Evolutionary conservation across 805 yeast genomes (phyloP).

Genomic region (Jamesozyma lodderae): DNA sequence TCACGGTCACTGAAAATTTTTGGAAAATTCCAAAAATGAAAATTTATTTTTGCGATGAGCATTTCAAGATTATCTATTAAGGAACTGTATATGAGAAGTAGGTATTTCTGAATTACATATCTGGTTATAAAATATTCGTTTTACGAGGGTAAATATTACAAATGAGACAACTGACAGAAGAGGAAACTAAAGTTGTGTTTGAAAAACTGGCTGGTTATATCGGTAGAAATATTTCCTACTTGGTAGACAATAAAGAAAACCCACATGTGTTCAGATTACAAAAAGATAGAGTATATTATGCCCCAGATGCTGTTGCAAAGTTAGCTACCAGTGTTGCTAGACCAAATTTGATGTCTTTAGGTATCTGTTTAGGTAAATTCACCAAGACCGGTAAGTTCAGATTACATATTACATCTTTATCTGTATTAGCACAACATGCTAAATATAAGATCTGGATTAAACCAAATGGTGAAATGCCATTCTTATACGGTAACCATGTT

Average conservation of each 20-base stretch:
- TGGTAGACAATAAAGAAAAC: conserved; percentile 69
- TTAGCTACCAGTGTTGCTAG: conserved; percentile 88
- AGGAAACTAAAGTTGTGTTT: conserved; percentile 90
- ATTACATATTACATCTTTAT: conserved; percentile 85
- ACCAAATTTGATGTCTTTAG: conserved; percentile 82
- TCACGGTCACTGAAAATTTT: too few species aligned
- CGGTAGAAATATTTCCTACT: conserved; percentile 85
- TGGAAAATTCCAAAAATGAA: neutral
- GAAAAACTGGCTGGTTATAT: conserved; percentile 94
- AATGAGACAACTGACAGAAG: conserved; percentile 95
- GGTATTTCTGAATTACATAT: too few species aligned
- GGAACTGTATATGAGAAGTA: too few species aligned
- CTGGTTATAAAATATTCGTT: neutral
- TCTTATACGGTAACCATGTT: conserved; percentile 90
- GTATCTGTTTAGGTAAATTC: conserved; percentile 91
- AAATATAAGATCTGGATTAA: conserved; percentile 94
- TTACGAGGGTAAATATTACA: too few species aligned
- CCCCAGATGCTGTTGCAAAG: conserved; percentile 70
- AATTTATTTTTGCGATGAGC: conserved; percentile 2
- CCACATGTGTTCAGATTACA: conserved; percentile 94
- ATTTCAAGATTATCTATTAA: neutral
- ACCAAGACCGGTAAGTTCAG: conserved; percentile 96
- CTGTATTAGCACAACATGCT: conserved; percentile 76
- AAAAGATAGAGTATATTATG: conserved; percentile 93
- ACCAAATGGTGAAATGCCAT: conserved; percentile 97